Base-by-base conservation (phyloP, 2,329 filamentous ascomycete genomes). In the Fusarium buxicola region DNA sequence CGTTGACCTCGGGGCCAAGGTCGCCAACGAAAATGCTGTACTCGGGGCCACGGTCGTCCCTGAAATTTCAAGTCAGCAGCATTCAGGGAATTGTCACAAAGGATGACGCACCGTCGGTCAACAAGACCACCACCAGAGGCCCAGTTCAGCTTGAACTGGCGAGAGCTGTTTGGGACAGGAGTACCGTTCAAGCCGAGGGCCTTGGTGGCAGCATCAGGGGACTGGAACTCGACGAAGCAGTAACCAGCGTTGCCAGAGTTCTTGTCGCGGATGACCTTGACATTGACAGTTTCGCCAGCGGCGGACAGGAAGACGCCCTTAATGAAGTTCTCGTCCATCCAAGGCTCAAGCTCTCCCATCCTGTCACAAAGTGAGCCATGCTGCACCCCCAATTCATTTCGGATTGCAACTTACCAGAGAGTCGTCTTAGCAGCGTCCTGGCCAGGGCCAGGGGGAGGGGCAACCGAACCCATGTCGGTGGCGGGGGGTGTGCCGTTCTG, bases 181-280 rank as follows among this genome's bases (percentile, higher is more conserved):
- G 88, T 90, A 45, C 95, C 94, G 76, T 97, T 98, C 45, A 98
- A 84, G 41, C 84, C 83, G n/a, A 99, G 86, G 32, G 95, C 95
- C 83, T 97, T 97, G 72, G 88, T 90, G 36, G 95, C 95, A 58
- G 94, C 92, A 34, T 94, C 92, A 9, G 93, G 85, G 69, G 84
- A 89, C 54, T 86, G 75, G 73, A 99, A 99, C 76, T 98, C 95
- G 72, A 98, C 93, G 78, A 99, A 99, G 81, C 94, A 99, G 81
- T 99, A 99, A 60, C 95, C 95, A 65, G 95, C 95, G 77, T 97
- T 99, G 72, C 94, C 95, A 75, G 94, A 97, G 79, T 97, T 97
- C 80, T 97, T 97, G 82, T 99, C 95, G 68, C 95, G 92, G 73
- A 99, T 99, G 86, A 99, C 97, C 87, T 99, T 99, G 71, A 99